A percentile compares a stretch with the other conserved stretches of the same genome.
phyloP scores from a whole-genome alignment of 352 stramenopile genomes.

The Aphanomyces euteiches region DNA sequence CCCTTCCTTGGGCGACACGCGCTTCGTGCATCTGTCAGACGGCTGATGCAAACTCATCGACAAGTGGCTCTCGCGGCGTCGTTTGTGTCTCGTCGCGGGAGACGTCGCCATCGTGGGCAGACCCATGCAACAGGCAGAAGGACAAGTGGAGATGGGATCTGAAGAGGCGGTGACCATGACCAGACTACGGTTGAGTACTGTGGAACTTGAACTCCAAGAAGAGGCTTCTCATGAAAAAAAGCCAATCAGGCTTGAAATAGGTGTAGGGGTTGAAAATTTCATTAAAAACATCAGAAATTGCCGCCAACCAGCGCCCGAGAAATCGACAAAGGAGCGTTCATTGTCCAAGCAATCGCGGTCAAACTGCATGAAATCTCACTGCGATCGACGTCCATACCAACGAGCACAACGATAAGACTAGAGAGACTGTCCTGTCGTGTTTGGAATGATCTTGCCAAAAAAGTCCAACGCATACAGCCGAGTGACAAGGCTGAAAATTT shows the following conservation, averaged over 20 bases:
- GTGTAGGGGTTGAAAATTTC: constrained; percentile 13
- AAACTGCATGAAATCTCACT: too few relatives aligned
- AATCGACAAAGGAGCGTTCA: too few relatives aligned
- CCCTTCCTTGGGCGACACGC: neutral
- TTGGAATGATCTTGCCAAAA: neutral
- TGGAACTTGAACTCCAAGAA: constrained; percentile 1
- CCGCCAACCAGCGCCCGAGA: too few relatives aligned
- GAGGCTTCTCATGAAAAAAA: neutral
- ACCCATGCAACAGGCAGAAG: neutral
- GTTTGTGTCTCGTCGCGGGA: neutral
- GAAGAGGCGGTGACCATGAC: neutral
- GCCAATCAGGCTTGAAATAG: neutral
- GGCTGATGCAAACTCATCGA: constrained; percentile 3
- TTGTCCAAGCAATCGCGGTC: too few relatives aligned
- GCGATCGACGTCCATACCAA: too few relatives aligned
- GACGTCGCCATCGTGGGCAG: constrained; percentile 1
- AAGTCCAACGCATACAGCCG: too few relatives aligned
- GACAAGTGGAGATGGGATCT: neutral
- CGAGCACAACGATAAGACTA: too few relatives aligned
- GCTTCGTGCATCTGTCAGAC: neutral
- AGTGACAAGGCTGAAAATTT: neutral
- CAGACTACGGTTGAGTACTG: neutral
- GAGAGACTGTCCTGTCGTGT: neutral
- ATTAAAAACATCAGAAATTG: too few relatives aligned
- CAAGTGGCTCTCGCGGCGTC: constrained; percentile 1